These are phyloP conservation scores for Colletotrichum gloeosporioides DNA, from an alignment of 2,329 filamentous ascomycete genomes.

Conservation along the genomic window DNA sequence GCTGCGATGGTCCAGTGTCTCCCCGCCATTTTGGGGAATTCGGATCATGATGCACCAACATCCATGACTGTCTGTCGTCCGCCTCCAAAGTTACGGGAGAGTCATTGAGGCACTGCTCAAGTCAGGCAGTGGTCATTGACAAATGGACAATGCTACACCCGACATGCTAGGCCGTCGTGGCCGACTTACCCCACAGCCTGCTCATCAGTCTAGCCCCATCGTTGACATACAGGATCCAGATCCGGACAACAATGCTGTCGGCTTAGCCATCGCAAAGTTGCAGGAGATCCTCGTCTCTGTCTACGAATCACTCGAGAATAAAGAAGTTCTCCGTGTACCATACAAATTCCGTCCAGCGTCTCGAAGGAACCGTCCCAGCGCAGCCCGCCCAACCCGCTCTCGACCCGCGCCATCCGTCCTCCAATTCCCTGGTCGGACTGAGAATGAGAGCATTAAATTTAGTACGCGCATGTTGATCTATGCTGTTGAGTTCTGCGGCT, in stretches of 20 bases:
- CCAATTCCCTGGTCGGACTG: conserved; percentile 53
- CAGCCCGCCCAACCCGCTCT: not conserved
- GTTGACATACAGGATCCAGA: conserved; percentile 3
- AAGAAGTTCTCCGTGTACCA: conserved; percentile 51
- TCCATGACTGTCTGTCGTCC: not conserved
- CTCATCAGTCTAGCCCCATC: not conserved
- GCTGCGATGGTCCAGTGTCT: not conserved
- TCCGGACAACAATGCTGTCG: conserved; percentile 19
- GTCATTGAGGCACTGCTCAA: not conserved
- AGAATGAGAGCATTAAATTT: conserved; percentile 56
- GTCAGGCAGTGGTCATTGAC: not conserved
- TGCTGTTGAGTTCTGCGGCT: not conserved
- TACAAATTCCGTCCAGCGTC: conserved; percentile 40
- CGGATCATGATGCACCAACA: not conserved
- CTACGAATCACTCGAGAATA: conserved; percentile 51
- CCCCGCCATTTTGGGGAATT: not conserved
- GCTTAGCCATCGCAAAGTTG: conserved; percentile 53
- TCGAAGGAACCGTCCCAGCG: not conserved
- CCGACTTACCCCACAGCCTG: conserved; percentile 7
- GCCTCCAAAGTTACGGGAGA: not conserved
- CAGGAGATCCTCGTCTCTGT: conserved; percentile 60
- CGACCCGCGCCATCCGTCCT: conserved; percentile 19
- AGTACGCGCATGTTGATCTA: conserved; percentile 39
- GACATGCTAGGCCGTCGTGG: not conserved
- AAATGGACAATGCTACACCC: conserved; percentile 15